Conservation (phyloP, 441 rosid species). For the California macrophylla region DNA sequence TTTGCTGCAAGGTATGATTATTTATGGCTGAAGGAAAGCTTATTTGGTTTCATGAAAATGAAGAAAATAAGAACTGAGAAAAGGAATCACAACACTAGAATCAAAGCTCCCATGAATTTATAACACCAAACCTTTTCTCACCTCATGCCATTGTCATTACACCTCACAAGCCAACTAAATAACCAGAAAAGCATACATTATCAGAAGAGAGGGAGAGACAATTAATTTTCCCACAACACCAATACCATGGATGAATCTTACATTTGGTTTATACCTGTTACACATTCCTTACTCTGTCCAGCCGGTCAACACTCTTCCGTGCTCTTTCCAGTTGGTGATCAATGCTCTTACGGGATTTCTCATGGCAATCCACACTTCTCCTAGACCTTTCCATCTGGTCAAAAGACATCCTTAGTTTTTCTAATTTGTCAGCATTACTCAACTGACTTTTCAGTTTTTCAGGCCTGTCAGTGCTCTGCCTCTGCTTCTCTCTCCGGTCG, state of each 20-base stretch:
- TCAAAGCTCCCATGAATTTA: conserved; percentile 6
- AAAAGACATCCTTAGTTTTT: conserved; percentile 53
- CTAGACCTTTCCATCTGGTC: conserved; percentile 77
- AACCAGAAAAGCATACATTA: conserved; percentile 25
- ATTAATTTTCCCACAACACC: conserved; percentile 31
- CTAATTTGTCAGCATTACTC: conserved; percentile 45
- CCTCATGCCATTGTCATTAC: conserved; percentile 24
- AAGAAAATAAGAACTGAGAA: neutral
- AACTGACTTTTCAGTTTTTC: conserved; percentile 58
- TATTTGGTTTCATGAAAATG: neutral
- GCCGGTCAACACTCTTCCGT: conserved; percentile 79
- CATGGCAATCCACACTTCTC: conserved; percentile 77
- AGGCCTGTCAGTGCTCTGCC: conserved; percentile 64
- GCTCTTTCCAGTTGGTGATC: conserved; percentile 71
- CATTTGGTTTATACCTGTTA: conserved; percentile 14
- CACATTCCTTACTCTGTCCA: conserved; percentile 72
- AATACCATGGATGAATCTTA: conserved; percentile 21
- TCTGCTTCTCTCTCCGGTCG: conserved; percentile 72
- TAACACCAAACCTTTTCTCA: conserved; percentile 31
- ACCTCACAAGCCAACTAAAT: conserved; percentile 29
- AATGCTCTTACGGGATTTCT: conserved; percentile 68
- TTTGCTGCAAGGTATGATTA: neutral
- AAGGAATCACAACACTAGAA: neutral
- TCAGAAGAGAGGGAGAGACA: conserved; percentile 13
- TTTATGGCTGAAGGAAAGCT: neutral